phyloP scores from a whole-genome alignment of 2,329 filamentous ascomycete genomes.

The Diaporthe capsici region DNA sequence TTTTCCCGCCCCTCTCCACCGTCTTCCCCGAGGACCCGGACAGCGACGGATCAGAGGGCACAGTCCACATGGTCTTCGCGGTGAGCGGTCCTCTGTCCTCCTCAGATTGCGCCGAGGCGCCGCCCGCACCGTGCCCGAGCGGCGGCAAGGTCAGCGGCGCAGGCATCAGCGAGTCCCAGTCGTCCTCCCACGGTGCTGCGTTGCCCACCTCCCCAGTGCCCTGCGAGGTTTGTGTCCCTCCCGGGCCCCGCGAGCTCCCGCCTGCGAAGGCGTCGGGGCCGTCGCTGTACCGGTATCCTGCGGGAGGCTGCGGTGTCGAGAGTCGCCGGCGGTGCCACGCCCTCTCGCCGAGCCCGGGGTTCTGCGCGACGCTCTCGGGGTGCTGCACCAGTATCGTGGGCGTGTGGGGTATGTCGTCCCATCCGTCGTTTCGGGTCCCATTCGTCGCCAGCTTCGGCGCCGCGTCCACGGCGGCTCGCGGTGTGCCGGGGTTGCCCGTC shows the following conservation, averaged over 20 bases:
- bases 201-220: not conserved
- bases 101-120: not conserved
- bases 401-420: slow-evolving; percentile 27
- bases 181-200: not conserved
- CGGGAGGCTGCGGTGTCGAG: slow-evolving; percentile 19
- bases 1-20: not conserved
- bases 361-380: slow-evolving; percentile 30
- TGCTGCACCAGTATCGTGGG: slow-evolving; percentile 24
- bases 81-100: slow-evolving; percentile 10
- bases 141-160: slow-evolving; percentile 19
- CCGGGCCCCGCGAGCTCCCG: not conserved
- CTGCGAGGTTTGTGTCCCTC: not conserved
- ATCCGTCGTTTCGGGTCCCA: not conserved
- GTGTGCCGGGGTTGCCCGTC: slow-evolving; percentile 62
- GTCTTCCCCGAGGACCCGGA: not conserved
- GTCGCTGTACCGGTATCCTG: slow-evolving; percentile 1
- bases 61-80: slow-evolving; percentile 19
- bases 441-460: slow-evolving; percentile 41
- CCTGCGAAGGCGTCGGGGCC: not conserved
- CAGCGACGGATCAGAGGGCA: not conserved
- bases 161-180: slow-evolving; percentile 10
- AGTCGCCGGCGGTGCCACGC: slow-evolving; percentile 38
- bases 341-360: slow-evolving; percentile 34
- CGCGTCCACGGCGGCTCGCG: slow-evolving; percentile 77
- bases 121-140: not conserved